These are phyloP conservation scores for Geotrichum bryndzae DNA, from an alignment of 1,139 yeast genomes.

Conservation along the genomic window DNA sequence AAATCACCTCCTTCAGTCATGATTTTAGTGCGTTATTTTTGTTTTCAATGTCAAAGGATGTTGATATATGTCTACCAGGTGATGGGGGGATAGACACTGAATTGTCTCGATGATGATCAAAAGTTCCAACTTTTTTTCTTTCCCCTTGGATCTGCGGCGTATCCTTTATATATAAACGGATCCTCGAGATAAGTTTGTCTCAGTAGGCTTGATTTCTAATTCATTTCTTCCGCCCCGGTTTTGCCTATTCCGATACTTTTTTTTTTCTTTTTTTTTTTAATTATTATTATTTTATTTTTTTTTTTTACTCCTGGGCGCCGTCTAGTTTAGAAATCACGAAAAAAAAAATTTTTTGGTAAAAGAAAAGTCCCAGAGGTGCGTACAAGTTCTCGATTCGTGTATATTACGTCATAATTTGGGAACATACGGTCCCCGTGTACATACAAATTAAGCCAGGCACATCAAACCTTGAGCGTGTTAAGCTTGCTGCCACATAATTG, in stretches of 20 bases:
- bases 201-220: no score
- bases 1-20: background rate
- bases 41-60: no score
- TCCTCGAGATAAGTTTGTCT: background rate
- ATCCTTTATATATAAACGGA: background rate
- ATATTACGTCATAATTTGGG: background rate
- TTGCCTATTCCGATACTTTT: no score
- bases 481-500: background rate
- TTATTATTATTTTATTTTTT: no score
- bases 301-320: background rate
- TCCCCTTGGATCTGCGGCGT: background rate
- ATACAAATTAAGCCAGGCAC: background rate
- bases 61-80: no score
- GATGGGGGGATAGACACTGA: background rate
- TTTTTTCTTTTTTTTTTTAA: no score
- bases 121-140: no score
- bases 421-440: background rate
- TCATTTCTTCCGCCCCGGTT: no score
- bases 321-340: background rate
- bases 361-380: background rate
- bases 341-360: background rate
- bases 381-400: background rate
- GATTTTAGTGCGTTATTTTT: background rate
- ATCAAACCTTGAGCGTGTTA: background rate
- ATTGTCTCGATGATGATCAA: no score